Evolutionary conservation across 176 grass and related monocot species (phyloP).

Genomic region (Hsuehochloa calcarea): DNA sequence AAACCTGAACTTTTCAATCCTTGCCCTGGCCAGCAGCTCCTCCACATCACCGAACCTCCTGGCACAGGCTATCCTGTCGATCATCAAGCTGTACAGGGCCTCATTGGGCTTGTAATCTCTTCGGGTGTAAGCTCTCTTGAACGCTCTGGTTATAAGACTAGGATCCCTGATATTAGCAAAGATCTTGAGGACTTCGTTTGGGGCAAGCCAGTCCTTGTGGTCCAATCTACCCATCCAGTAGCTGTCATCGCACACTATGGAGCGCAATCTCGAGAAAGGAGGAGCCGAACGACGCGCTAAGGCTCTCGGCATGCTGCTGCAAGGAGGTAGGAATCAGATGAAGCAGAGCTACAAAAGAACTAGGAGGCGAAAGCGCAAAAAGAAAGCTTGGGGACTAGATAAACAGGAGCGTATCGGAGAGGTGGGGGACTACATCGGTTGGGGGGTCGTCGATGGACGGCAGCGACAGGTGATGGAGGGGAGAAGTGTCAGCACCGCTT

Average conservation of each 20-base stretch:
- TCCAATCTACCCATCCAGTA: slow-evolving; percentile 70
- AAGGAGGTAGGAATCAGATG: neutral
- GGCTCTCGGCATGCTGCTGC: slow-evolving; percentile 34
- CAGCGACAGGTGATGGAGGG: neutral
- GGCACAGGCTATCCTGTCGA: slow-evolving; percentile 60
- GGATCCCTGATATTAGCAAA: slow-evolving; percentile 60
- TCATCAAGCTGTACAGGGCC: slow-evolving; percentile 67
- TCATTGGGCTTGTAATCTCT: slow-evolving; percentile 79
- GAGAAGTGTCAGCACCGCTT: neutral
- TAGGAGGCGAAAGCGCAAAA: neutral
- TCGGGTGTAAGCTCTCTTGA: slow-evolving; percentile 49
- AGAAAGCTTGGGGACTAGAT: neutral
- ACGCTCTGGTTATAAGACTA: slow-evolving; percentile 40
- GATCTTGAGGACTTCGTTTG: slow-evolving; percentile 81
- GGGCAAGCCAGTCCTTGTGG: slow-evolving; percentile 88
- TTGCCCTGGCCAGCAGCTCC: slow-evolving; percentile 55
- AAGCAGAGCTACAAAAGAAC: neutral
- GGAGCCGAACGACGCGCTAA: slow-evolving; percentile 18
- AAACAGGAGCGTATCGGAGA: neutral
- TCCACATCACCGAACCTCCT: slow-evolving; percentile 71
- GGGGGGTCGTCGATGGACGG: neutral
- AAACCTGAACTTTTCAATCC: slow-evolving; percentile 50
- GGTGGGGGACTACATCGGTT: neutral
- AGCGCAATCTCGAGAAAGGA: slow-evolving; percentile 35
- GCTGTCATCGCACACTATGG: slow-evolving; percentile 28